Percentiles rank a stretch among this genome's conserved stretches.
Evolutionary conservation across 495 filamentous ascomycete genomes (phyloP).

Genomic region (Annulohypoxylon maeteangense): DNA sequence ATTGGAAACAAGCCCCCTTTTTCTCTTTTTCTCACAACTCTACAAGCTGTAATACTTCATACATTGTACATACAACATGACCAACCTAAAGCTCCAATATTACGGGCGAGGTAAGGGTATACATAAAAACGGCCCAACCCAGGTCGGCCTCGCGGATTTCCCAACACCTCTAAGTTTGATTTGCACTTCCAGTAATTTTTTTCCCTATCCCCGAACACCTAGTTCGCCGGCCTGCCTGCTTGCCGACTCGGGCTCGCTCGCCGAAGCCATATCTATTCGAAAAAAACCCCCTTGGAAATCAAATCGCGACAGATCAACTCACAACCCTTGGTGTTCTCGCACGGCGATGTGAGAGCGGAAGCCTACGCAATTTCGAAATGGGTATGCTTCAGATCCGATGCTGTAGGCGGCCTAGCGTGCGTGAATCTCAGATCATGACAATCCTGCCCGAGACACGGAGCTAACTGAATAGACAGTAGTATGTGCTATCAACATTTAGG

Average conservation of each 20-base stretch:
- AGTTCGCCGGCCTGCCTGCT: constrained; percentile 28
- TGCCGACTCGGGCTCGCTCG: constrained; percentile 21
- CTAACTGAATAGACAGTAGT: constrained; percentile 13
- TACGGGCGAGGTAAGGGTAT: constrained; percentile 35
- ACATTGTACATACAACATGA: constrained; percentile 39
- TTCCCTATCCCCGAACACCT: constrained; percentile 35
- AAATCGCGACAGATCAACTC: constrained; percentile 16
- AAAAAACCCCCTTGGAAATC: constrained; percentile 12
- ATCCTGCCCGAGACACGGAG: neutral
- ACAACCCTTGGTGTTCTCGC: constrained; percentile 5
- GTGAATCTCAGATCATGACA: constrained; percentile 2
- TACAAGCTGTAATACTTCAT: constrained; percentile 28
- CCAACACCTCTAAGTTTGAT: constrained; percentile 28
- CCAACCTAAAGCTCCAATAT: constrained; percentile 39
- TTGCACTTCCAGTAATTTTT: constrained; percentile 33
- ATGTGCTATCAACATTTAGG: constrained; percentile 36
- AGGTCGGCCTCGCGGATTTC: constrained; percentile 30
- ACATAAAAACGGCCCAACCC: constrained; percentile 12
- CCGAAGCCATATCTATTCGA: constrained; percentile 24
- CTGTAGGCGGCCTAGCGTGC: constrained; percentile 4
- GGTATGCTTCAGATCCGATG: neutral
- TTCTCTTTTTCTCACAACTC: constrained; percentile 11
- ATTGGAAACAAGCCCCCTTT: constrained; percentile 11
- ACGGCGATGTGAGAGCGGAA: constrained; percentile 1
- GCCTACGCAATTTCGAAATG: neutral